phyloP scores from a whole-genome alignment of 305 asterid species.

The Fraxinus latifolia region DNA sequence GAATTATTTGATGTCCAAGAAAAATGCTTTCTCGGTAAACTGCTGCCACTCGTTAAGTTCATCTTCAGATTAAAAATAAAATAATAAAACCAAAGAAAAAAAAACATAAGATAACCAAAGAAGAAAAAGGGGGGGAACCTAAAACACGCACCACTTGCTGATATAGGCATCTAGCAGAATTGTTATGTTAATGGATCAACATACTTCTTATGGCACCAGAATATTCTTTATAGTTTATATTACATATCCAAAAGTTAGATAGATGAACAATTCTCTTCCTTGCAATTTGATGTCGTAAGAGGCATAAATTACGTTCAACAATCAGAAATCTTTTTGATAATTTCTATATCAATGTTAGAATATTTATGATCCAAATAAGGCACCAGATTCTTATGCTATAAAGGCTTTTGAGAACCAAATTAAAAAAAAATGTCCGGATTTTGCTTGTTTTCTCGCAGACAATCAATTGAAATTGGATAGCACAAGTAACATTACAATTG shows the following conservation, averaged over 20 bases:
- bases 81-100: neutral
- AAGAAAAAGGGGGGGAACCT: neutral
- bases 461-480: neutral
- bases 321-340: neutral
- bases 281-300: neutral
- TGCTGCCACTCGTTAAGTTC: neutral
- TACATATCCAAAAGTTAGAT: neutral
- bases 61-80: neutral
- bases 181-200: neutral
- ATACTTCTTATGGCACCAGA: neutral
- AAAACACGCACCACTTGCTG: neutral
- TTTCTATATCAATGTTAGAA: neutral
- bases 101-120: neutral
- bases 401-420: neutral
- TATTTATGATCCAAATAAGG: neutral
- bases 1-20: neutral
- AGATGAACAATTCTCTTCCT: neutral
- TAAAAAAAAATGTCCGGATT: neutral
- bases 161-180: neutral
- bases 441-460: neutral
- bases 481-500: neutral
- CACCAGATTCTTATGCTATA: neutral
- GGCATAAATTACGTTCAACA: neutral
- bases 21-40: neutral
- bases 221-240: neutral